Base-by-base conservation (phyloP, 768 basidiomycete species). In the Lactarius hatsudake region DNA sequence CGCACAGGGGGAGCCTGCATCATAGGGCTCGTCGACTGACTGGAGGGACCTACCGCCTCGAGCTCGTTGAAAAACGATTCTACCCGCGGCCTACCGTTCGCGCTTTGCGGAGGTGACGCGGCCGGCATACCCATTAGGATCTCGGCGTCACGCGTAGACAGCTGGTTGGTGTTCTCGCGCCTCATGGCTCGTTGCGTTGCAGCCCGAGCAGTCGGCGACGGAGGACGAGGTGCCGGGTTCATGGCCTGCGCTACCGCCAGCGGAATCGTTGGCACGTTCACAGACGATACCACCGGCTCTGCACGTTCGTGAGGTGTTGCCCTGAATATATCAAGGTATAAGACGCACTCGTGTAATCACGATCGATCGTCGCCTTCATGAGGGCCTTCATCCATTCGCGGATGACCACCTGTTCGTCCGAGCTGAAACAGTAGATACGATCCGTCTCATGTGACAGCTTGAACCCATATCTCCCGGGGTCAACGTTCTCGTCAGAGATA, bases 351-450 rank as follows among this genome's bases (percentile, higher is more conserved):
- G 89, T 84, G 74, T 96, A 98, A 75, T 98, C 97, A 64, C 97
- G 82, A 10, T 86, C 89, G 71, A 99, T 99, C 15, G 96, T 98
- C 2, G 96, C 94, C 76, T 98, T 99, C 94, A 98, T 98, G 71
- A 99, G 86, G 9, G 96, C 94, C 80, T 98, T 99, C 97, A 98
- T 98, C 96, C 97, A 98, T 71, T 94, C 94, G n/a, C 97, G 87
- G 58, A 97, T 84, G 43, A 86, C 78, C 0, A 79, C 73, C 77
- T 94, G 93, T 73, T 98, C 95, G 28, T 94, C 91, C 0, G 93
- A 94, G 69, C 92, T 93, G 78, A 99, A 99, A 74, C 78, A 93
- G 76, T 98, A 94, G 1, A 90, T 82, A 78, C 90, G 93, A 75
- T 94, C 91, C 8, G 83, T 79, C 55, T 94, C 93, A 71, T 98